A percentile compares a stretch with the other conserved stretches of the same genome.
Evolutionary conservation across 805 yeast genomes (phyloP).

Genomic region (Metschnikowia cubensis): DNA sequence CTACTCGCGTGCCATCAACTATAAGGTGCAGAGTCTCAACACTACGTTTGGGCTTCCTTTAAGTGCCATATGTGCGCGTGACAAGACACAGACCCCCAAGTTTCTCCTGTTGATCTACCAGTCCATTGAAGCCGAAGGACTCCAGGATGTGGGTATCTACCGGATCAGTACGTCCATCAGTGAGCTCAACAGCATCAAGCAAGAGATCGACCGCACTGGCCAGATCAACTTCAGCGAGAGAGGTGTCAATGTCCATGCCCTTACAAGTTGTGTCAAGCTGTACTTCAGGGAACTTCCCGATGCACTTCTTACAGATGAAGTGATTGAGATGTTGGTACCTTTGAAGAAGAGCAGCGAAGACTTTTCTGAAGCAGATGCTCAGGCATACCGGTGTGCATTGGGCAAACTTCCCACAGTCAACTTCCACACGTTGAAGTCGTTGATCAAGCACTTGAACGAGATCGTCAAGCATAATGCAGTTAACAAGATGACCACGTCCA

Average conservation of each 20-base stretch:
- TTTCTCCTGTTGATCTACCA: constrained; percentile 62
- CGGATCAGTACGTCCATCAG: constrained; percentile 58
- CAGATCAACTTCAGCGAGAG: constrained; percentile 47
- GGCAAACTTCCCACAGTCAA: constrained; percentile 58
- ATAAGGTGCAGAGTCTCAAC: constrained; percentile 18
- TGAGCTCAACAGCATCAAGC: constrained; percentile 41
- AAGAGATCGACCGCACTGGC: constrained; percentile 45
- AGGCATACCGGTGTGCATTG: constrained; percentile 28
- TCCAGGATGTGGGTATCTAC: constrained; percentile 88
- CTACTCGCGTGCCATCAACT: constrained; percentile 37
- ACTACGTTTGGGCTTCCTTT: constrained; percentile 85
- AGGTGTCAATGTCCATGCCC: constrained; percentile 72
- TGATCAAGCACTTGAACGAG: constrained; percentile 64
- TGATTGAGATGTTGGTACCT: constrained; percentile 54
- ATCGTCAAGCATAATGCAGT: constrained; percentile 62
- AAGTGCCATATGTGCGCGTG: constrained; percentile 69
- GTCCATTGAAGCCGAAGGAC: constrained; percentile 81
- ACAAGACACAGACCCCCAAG: constrained; percentile 55
- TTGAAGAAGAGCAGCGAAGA: constrained; percentile 26
- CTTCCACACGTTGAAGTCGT: constrained; percentile 60
- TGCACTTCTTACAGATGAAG: constrained; percentile 64
- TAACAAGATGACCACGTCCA: constrained; percentile 86
- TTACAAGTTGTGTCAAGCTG: constrained; percentile 83
- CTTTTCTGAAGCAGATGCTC: constrained; percentile 6
- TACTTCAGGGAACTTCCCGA: constrained; percentile 85